Base-by-base conservation (phyloP, 768 basidiomycete genomes). In the Suillus subaureus region DNA sequence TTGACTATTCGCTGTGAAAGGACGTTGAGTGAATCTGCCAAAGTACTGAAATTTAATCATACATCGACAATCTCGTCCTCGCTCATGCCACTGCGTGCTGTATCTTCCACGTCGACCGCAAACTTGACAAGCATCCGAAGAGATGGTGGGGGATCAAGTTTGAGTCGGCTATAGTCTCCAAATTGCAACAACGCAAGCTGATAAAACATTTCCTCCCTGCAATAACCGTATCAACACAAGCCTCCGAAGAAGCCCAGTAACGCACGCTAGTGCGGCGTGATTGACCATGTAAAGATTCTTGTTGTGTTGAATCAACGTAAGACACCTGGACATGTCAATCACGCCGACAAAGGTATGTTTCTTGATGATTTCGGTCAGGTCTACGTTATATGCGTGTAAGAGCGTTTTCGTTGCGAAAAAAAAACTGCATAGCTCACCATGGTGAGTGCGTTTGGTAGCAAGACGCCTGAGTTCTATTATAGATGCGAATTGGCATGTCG, bases 331-430 rank as follows among this genome's bases (percentile, higher is more conserved):
- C 11, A 88, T 77, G 72, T 97, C 95, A 9, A 95, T 93, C 43
- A 98, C 88, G 2, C 97, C 96, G 39, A 99, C 95, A 71, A 97
- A 97, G 0, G 88, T 91, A 71, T 97, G 94, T 58, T 93, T 90
- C 68, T 89, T 84, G 39, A 99, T 72, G 55, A 99, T 92, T 71
- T 94, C 93, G 0, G 87, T 85, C 45, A 99, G 79, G 57, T 88
- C 97, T 98, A 70, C 31, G 63, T 63, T 40, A 49, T 62, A 33
- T 26, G 52, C 54, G 15, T 13, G 49, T 21, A 62, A 43, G 0
- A 39, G 13, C n/a, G 7, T 11, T 58, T 31, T n/a, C 43, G 26
- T 37, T 2, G 33, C 26, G 63, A 58, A 40, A 26, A 6, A 13
- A 6, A 7, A 26, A 7, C 31, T 15, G 60, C 26, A 3, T 8